phyloP scores from a whole-genome alignment of 2,329 filamentous ascomycete genomes.

The Truncatella angustata region DNA sequence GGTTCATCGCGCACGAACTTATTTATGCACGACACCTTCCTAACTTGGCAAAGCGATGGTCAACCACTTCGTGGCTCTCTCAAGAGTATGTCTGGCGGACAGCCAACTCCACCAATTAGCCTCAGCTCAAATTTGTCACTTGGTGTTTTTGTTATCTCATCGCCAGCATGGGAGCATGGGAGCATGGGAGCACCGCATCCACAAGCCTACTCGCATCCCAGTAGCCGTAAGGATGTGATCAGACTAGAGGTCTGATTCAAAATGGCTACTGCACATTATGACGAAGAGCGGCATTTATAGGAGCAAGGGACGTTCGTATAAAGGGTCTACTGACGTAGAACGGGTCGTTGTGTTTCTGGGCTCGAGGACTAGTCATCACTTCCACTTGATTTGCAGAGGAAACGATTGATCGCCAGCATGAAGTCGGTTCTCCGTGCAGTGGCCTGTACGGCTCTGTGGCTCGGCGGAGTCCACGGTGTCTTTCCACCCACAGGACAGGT shows the following conservation, averaged over 20 bases:
- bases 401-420: slow-evolving; percentile 5
- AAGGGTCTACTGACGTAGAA: too few species aligned
- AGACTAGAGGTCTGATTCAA: neutral
- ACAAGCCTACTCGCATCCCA: neutral
- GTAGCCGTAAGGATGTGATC: neutral
- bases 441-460: slow-evolving; percentile 9
- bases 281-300: neutral
- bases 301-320: too few species aligned
- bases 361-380: neutral
- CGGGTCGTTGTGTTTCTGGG: neutral
- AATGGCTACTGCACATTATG: slow-evolving; percentile 3
- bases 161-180: neutral
- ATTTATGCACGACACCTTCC: slow-evolving; percentile 1
- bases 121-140: neutral
- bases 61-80: too few species aligned
- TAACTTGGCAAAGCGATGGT: neutral
- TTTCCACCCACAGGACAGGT: slow-evolving; percentile 16
- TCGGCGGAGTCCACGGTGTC: slow-evolving; percentile 14
- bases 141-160: slow-evolving; percentile 2
- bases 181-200: too few species aligned
- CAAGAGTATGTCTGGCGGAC: too few species aligned
- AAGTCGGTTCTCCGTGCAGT: slow-evolving; percentile 12
- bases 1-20: neutral
- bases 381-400: neutral
- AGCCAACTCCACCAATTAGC: slow-evolving; percentile 2